Evolutionary conservation across 805 yeast genomes (phyloP), one percentile per base, ranked within the genome.

Genomic region (Yarrowia divulgata): DNA sequence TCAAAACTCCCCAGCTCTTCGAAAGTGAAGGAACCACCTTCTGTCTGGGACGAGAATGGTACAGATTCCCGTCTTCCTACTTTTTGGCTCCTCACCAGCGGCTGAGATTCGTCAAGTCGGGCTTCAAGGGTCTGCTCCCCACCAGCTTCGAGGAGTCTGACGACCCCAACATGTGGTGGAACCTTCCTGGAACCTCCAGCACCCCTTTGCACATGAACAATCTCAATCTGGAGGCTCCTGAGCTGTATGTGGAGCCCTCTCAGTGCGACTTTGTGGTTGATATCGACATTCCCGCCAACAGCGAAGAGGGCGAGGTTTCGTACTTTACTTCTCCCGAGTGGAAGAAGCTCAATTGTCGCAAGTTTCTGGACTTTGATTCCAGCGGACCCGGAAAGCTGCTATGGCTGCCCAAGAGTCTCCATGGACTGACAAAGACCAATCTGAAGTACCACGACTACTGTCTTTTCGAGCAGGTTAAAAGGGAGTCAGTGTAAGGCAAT

Each of bases 41-140:
- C 0, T 94, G 98, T 78, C 83, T 90, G n/a, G 98, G 97, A 1
- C 84, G 97, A 70, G 98, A 94, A 79, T 93, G 98, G 98, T 92
- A 91, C 75, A 90, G 94, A 75, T 93, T 81, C 78, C 97, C 98
- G 10, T 87, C 90, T 0, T 93, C 97, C 0, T 90, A 93, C 76
- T 91, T 93, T 75, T 79, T 94, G 32, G 88, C 90, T 3, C 83
- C 85, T 5, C 81, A 85, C 69, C 83, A 83, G 73, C 80, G 97
- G 72, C 79, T 92, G 32, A 81, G 81, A 73, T 94, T 91, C 77
- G 86, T 90, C 10, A 80, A 83, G 69, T 88, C 92, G 69, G 95
- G 94, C 0, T 94, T 93, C 78, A 86, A 88, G 76, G 98, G 98
- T 0, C 80, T 93, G 71, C 80, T 94, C 43, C 98, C 98, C 0